Evolutionary conservation across 345 rosid species (phyloP).

Genomic region (Ceriops tagal): DNA sequence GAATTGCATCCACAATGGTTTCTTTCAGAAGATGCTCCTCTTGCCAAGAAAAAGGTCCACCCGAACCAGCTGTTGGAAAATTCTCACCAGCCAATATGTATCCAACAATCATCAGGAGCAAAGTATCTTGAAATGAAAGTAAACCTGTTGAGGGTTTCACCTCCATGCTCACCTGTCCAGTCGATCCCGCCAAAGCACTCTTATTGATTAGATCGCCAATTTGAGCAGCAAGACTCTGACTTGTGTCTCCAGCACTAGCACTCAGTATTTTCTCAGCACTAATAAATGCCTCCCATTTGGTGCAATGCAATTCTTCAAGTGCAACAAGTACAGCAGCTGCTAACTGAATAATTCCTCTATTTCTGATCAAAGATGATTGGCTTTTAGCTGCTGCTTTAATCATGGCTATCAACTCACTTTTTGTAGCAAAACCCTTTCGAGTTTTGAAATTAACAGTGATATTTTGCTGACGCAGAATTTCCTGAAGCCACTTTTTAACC

Average conservation of each 20-base stretch:
- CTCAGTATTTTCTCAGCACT: conserved; percentile 87
- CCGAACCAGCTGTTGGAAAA: conserved; percentile 89
- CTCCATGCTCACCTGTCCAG: conserved; percentile 40
- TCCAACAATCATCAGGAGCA: conserved; percentile 71
- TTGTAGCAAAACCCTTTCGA: conserved; percentile 64
- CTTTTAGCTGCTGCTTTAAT: conserved; percentile 56
- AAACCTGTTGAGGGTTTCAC: conserved; percentile 42
- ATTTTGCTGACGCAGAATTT: conserved; percentile 66
- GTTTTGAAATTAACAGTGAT: conserved; percentile 49
- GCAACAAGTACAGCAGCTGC: conserved; percentile 64
- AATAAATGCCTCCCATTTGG: conserved; percentile 80
- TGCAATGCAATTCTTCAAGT: conserved; percentile 59
- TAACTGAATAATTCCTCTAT: conserved; percentile 84
- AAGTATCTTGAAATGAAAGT: conserved; percentile 66
- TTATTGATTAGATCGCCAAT: conserved; percentile 80
- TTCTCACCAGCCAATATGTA: conserved; percentile 92
- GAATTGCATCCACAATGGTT: conserved; percentile 69
- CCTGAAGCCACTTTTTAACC: conserved; percentile 94
- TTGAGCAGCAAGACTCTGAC: conserved; percentile 91
- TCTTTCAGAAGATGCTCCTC: conserved; percentile 93
- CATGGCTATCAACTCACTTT: conserved; percentile 67
- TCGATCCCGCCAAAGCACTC: conserved; percentile 51
- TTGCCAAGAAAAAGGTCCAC: conserved; percentile 96
- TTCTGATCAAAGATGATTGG: conserved; percentile 57
- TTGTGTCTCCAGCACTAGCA: conserved; percentile 84